Evolutionary conservation across 2,329 filamentous ascomycete species (phyloP).

Genomic region (Claviceps monticola): DNA sequence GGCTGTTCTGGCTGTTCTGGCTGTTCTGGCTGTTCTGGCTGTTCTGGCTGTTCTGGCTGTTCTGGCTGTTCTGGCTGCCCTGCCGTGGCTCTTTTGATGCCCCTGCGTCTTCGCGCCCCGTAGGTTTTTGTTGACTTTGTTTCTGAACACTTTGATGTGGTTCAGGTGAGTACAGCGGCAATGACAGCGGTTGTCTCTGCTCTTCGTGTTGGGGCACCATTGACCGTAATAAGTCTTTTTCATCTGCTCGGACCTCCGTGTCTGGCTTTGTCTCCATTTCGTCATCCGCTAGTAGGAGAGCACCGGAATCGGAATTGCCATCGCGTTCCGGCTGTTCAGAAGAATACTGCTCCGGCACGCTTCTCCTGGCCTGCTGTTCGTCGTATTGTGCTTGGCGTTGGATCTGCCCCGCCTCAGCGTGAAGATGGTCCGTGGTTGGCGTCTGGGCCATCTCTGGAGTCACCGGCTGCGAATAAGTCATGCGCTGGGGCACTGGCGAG

Average conservation of each 20-base stretch:
- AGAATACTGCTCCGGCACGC: conserved; percentile 37
- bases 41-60: not conserved
- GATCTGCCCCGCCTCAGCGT: conserved; percentile 37
- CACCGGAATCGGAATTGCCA: not conserved
- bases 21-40: not conserved
- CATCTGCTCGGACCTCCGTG: conserved; percentile 18
- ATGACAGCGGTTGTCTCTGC: not conserved
- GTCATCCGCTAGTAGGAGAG: conserved; percentile 2
- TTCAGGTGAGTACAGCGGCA: not conserved
- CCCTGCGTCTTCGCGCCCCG: not conserved
- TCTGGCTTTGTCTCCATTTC: conserved; percentile 12
- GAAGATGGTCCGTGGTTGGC: conserved; percentile 37
- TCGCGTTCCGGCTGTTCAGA: conserved; percentile 30
- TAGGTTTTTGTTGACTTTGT: not conserved
- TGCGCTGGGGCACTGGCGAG: conserved; percentile 14
- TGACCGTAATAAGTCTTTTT: conserved; percentile 5
- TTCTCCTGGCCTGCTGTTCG: conserved; percentile 36
- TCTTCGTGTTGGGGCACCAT: conserved; percentile 6
- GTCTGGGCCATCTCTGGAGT: conserved; percentile 25
- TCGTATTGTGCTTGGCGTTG: conserved; percentile 35
- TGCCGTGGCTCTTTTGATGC: not conserved
- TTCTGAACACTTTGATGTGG: not conserved
- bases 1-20: not conserved
- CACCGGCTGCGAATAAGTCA: conserved; percentile 15
- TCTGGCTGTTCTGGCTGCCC: not conserved